Evolutionary conservation across 805 yeast genomes (phyloP).

Genomic region (Starmerella potacharoeniae): DNA sequence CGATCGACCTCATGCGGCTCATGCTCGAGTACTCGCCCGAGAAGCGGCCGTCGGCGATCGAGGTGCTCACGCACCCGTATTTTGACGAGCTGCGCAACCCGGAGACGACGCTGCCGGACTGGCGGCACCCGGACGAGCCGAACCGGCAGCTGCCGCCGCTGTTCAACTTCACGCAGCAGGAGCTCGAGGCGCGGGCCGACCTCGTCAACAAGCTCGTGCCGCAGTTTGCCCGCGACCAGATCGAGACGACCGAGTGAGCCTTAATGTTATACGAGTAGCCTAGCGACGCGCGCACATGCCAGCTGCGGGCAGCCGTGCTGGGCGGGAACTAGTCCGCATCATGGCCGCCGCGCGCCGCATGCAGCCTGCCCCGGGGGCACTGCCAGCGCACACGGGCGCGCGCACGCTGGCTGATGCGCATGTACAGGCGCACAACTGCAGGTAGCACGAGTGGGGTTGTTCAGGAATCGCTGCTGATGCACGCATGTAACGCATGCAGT

Average conservation of each 20-base stretch:
- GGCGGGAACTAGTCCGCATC: too few species aligned
- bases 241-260: background rate
- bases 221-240: conserved; percentile 1
- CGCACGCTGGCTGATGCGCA: too few species aligned
- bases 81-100: conserved; percentile 71
- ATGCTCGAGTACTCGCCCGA: conserved; percentile 88
- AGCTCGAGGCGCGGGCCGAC: conserved; percentile 36
- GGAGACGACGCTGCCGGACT: conserved; percentile 33
- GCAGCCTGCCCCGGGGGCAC: background rate
- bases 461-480: too few species aligned
- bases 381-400: too few species aligned
- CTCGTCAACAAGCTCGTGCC: conserved; percentile 33
- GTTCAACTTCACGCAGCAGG: conserved; percentile 68
- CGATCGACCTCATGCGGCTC: conserved; percentile 69
- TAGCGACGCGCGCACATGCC: background rate
- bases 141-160: conserved; percentile 63
- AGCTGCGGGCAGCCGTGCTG: background rate
- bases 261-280: background rate
- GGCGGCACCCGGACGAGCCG: conserved; percentile 51
- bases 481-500: too few species aligned
- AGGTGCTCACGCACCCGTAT: conserved; percentile 77
- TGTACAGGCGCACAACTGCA: too few species aligned
- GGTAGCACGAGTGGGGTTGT: too few species aligned
- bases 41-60: conserved; percentile 63
- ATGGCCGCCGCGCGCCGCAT: background rate